Evolutionary conservation across 1,139 yeast genomes (phyloP).

Genomic region (Geotrichum reessii): DNA sequence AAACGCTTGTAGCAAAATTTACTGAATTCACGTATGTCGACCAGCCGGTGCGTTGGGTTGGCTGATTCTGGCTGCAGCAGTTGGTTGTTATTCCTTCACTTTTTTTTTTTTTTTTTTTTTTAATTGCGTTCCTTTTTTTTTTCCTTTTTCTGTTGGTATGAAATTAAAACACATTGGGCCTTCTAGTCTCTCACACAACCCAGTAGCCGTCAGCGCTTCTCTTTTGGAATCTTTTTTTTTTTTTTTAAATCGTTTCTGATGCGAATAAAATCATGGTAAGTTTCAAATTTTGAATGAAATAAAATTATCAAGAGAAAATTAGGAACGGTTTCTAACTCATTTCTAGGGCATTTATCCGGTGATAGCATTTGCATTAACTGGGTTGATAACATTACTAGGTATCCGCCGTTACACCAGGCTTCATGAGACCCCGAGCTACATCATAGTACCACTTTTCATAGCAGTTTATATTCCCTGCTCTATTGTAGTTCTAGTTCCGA

Average conservation of each 20-base stretch:
- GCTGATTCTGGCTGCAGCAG: not conserved
- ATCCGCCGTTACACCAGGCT: conserved; percentile 38
- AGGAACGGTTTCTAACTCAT: not conserved
- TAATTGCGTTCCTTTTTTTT: not conserved
- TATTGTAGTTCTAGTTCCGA: conserved; percentile 51
- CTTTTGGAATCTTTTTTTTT: not conserved
- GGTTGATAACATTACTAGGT: conserved; percentile 32
- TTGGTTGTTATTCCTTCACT: not conserved
- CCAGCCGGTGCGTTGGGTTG: not conserved
- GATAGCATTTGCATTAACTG: conserved; percentile 35
- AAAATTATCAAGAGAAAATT: not conserved
- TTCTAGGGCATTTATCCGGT: conserved; percentile 31
- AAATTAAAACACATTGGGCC: not conserved
- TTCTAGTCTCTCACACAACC: not conserved
- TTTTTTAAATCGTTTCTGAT: not conserved
- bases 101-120: no score
- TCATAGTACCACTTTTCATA: conserved; percentile 40
- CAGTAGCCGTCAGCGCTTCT: not conserved
- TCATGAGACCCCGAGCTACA: conserved; percentile 37
- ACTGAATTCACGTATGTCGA: not conserved
- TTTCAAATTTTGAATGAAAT: not conserved
- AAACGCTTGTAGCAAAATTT: not conserved
- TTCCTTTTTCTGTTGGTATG: not conserved
- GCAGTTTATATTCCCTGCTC: conserved; percentile 54
- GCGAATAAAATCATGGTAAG: conserved; percentile 2